A percentile compares a stretch with the other conserved stretches of the same genome.
Conservation (phyloP, 75 land plant genomes). For the Pinus tabuliformis region DNA sequence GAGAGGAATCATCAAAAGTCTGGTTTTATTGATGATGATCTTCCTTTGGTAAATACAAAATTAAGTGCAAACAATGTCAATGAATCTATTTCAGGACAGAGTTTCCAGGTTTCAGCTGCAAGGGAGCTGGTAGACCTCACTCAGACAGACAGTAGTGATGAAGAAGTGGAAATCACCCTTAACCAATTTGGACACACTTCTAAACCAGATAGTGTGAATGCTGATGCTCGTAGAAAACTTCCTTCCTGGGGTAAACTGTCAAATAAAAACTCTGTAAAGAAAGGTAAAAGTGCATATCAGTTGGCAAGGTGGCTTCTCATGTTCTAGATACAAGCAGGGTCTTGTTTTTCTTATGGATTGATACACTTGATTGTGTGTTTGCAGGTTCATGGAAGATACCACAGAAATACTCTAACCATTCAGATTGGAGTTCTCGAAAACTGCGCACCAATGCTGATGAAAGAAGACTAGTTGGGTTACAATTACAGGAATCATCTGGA, state of each 20-base stretch:
- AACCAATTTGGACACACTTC: not conserved
- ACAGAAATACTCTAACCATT: not conserved
- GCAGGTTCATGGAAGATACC: not conserved
- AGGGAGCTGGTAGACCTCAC: conserved; percentile 6
- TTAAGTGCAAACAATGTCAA: not conserved
- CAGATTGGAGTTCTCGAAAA: conserved; percentile 1
- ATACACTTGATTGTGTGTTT: not conserved
- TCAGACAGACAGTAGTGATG: conserved; percentile 8
- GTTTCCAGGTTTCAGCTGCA: not conserved
- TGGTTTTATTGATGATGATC: not conserved
- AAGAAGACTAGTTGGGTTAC: conserved; percentile 1
- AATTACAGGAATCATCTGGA: not conserved
- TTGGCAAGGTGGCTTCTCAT: not conserved
- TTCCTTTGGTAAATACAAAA: not conserved
- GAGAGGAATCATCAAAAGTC: not conserved
- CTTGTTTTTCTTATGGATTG: not conserved
- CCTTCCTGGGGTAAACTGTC: not conserved
- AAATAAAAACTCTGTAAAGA: not conserved
- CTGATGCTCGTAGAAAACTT: conserved; percentile 1
- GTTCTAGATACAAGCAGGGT: not conserved
- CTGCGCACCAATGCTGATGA: not conserved
- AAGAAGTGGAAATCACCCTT: not conserved
- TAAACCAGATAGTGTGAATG: not conserved
- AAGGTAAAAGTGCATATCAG: not conserved
- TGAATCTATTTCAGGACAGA: not conserved